phyloP scores from a whole-genome alignment of 495 filamentous ascomycete species.

The Lophiostoma macrostomum region DNA sequence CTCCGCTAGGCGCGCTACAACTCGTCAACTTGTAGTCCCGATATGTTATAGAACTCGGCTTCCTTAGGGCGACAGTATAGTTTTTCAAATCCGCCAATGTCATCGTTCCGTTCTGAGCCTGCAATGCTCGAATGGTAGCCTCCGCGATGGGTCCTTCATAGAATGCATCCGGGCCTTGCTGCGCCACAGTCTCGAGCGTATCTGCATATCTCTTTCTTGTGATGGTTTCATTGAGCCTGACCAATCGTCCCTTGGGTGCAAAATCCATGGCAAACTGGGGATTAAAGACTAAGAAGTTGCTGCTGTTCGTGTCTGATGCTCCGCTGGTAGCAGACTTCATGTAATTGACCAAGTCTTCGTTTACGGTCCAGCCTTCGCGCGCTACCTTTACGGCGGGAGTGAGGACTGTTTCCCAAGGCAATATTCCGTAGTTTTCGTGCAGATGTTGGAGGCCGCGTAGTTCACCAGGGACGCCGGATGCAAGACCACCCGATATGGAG shows the following conservation, averaged over 20 bases:
- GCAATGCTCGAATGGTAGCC: conserved; percentile 64
- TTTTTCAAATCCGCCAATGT: conserved; percentile 69
- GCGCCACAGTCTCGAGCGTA: conserved; percentile 71
- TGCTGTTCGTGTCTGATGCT: conserved; percentile 4
- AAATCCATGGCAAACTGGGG: conserved; percentile 83
- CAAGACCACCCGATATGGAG: conserved; percentile 58
- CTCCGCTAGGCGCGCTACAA: conserved; percentile 69
- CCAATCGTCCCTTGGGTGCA: conserved; percentile 71
- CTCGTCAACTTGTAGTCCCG: conserved; percentile 65
- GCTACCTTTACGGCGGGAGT: conserved; percentile 72
- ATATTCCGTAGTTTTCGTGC: conserved; percentile 66
- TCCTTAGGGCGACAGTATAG: conserved; percentile 62
- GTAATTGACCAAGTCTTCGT: conserved; percentile 65
- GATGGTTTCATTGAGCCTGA: conserved; percentile 70
- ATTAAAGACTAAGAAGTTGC: conserved; percentile 66
- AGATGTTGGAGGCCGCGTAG: conserved; percentile 71
- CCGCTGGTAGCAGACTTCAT: conserved; percentile 49
- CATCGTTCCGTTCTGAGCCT: conserved; percentile 72
- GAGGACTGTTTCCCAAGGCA: conserved; percentile 69
- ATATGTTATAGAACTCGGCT: conserved; percentile 65
- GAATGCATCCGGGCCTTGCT: conserved; percentile 67
- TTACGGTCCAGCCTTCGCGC: conserved; percentile 68
- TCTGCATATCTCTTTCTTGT: conserved; percentile 74
- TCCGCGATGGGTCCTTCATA: conserved; percentile 73
- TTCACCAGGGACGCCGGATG: conserved; percentile 82